Evolutionary conservation across 2,329 filamentous ascomycete genomes (phyloP), one percentile per base, ranked within the genome.

Genomic region (Grosmannia clavigera): DNA sequence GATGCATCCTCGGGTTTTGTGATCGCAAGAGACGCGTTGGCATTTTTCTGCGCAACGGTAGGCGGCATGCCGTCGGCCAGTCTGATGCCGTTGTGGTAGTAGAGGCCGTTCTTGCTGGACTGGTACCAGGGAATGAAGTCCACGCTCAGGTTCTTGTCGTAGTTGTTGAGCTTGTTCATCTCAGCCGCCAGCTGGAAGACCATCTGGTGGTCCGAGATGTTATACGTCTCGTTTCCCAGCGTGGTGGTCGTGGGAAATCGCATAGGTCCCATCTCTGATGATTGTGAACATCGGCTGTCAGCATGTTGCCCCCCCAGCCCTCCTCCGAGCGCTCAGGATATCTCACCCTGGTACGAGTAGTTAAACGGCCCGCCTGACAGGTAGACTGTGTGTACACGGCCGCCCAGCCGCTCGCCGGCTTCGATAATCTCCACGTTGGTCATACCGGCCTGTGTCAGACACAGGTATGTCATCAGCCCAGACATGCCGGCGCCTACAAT

Each of bases 401-500:
- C 84, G 19, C 85, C 85, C 16, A 87, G 75, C 9, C 84, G 75
- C 48, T 81, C 69, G 6, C 77, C 78, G 0, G 81, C 80, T 68
- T 88, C 85, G 22, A 84, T 74, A 60, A 87, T 84, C 54, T 78
- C 77, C 71, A 84, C 76, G 68, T 86, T 81, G 43, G 76, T 75
- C 58, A 87, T 74, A 3, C 84, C 84, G 2, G 75, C 73, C 62
- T 77, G 74, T 3, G 68, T 80, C 68, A 70, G 78, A 73, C 70
- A 69, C 9, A 82, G 71, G 61, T 73, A 77, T 1, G 78, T 85
- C 78, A 86, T 82, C 55, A 88, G 69, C 0, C 84, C 84, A 2
- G 81, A 74, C 78, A 87, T 86, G 7, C 84, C 84, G 14, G 79
- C 84, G 19, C 85, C 85, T 5, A 87, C 73, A 55, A 88, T 87